Conservation (phyloP, 2,329 filamentous ascomycete species). For the Kalaharituber pfeilii region DNA sequence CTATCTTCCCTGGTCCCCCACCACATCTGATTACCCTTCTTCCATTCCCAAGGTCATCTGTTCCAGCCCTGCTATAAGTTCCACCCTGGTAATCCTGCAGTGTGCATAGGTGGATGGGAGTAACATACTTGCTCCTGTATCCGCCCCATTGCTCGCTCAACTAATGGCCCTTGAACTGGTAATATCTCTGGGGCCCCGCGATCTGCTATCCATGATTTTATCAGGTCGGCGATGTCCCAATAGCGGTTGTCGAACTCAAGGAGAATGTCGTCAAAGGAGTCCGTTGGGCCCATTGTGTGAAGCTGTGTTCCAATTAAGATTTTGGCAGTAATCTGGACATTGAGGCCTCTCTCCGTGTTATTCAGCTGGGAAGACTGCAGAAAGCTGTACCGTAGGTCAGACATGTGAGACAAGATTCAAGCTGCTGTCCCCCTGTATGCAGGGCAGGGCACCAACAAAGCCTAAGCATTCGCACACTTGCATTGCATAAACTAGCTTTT, state of each 20-base stretch:
- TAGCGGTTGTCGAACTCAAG: slow-evolving; percentile 48
- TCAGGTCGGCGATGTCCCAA: slow-evolving; percentile 69
- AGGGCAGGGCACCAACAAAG: too few species aligned
- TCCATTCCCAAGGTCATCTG: background rate
- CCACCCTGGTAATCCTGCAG: background rate
- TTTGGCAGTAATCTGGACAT: too few species aligned
- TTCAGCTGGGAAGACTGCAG: too few species aligned
- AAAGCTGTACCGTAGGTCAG: too few species aligned
- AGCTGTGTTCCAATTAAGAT: too few species aligned
- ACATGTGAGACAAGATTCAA: too few species aligned
- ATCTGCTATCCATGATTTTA: slow-evolving; percentile 84
- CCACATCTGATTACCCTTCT: background rate
- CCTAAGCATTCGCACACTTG: too few species aligned
- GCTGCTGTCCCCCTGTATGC: too few species aligned
- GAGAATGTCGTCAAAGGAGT: slow-evolving; percentile 65
- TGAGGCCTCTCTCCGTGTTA: too few species aligned
- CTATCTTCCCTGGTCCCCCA: slow-evolving; percentile 32
- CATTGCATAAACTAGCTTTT: too few species aligned
- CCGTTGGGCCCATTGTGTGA: too few species aligned
- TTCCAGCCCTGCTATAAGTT: background rate
- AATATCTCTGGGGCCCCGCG: slow-evolving; percentile 78
- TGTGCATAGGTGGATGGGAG: background rate
- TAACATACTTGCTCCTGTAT: slow-evolving; percentile 42
- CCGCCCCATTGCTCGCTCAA: slow-evolving; percentile 63
- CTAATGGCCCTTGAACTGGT: slow-evolving; percentile 55